Conservation (phyloP, 75 land plant genomes). For the Pinus albicaulis region DNA sequence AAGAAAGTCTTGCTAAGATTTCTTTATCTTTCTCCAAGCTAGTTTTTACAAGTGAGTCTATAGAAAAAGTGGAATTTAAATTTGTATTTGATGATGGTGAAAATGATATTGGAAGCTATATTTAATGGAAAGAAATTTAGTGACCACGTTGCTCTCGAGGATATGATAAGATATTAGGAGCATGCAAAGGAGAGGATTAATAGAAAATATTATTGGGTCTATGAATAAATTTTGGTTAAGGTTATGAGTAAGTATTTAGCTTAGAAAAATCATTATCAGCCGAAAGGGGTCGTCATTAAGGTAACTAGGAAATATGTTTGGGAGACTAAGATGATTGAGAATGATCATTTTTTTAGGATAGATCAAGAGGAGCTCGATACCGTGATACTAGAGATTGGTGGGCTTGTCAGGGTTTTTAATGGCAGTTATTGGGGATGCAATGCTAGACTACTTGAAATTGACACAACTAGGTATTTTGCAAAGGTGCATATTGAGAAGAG, state of each 20-base stretch:
- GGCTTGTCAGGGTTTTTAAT: constrained; percentile 81
- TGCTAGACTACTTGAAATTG: constrained; percentile 73
- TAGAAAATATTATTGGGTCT: constrained; percentile 93
- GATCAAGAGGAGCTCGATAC: constrained; percentile 98
- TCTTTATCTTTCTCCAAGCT: constrained; percentile 39
- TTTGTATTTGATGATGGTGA: constrained; percentile 29
- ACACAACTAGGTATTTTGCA: constrained; percentile 69
- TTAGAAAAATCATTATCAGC: constrained; percentile 88
- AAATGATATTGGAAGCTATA: neutral
- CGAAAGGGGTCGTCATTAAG: constrained; percentile 74
- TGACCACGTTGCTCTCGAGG: constrained; percentile 44
- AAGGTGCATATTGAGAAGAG: constrained; percentile 95
- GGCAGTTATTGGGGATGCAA: constrained; percentile 91
- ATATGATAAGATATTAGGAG: constrained; percentile 91
- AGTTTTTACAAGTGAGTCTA: neutral
- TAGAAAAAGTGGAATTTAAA: constrained; percentile 18
- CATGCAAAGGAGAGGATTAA: constrained; percentile 78
- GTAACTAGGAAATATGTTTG: constrained; percentile 94
- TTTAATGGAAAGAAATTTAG: neutral
- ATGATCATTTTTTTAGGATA: constrained; percentile 72
- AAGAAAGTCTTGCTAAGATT: constrained; percentile 48
- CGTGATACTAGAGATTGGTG: constrained; percentile 95
- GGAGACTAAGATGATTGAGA: constrained; percentile 91
- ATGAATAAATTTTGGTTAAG: constrained; percentile 85
- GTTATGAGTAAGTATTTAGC: constrained; percentile 81